Evolutionary conservation across 176 grass and related monocot species (phyloP).

Genomic region (Phragmites australis): DNA sequence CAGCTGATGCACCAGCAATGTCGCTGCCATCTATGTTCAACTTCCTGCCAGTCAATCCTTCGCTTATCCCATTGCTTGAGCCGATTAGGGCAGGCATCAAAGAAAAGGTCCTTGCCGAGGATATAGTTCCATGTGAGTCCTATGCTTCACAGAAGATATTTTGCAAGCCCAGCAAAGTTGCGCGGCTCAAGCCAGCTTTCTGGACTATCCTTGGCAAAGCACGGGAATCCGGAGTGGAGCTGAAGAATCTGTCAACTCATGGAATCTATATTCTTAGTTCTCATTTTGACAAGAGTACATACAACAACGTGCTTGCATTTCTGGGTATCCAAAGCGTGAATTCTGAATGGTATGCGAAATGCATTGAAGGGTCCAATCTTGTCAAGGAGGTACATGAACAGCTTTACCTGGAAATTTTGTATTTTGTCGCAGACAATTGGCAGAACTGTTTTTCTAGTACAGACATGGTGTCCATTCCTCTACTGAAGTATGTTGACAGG

Average conservation of each 20-base stretch:
- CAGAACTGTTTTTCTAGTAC: neutral
- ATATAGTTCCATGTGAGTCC: conserved; percentile 51
- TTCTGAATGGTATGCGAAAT: conserved; percentile 42
- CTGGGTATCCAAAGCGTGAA: conserved; percentile 39
- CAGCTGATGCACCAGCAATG: neutral
- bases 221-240: conserved; percentile 12
- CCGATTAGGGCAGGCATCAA: conserved; percentile 34
- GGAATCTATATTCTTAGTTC: conserved; percentile 43
- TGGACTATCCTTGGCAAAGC: conserved; percentile 38
- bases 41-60: conserved; percentile 41
- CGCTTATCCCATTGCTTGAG: conserved; percentile 29
- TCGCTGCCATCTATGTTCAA: conserved; percentile 41
- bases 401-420: conserved; percentile 39
- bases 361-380: conserved; percentile 40
- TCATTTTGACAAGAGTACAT: conserved; percentile 42
- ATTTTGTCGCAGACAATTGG: conserved; percentile 36
- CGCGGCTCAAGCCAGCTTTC: conserved; percentile 36
- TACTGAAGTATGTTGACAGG: neutral
- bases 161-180: conserved; percentile 42
- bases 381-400: conserved; percentile 19
- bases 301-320: conserved; percentile 37
- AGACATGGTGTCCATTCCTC: conserved; percentile 2
- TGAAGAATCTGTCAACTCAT: conserved; percentile 35
- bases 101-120: neutral
- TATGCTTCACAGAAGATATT: conserved; percentile 27